Evolutionary conservation across 441 rosid genomes (phyloP).

Genomic region (Populus hybrid): DNA sequence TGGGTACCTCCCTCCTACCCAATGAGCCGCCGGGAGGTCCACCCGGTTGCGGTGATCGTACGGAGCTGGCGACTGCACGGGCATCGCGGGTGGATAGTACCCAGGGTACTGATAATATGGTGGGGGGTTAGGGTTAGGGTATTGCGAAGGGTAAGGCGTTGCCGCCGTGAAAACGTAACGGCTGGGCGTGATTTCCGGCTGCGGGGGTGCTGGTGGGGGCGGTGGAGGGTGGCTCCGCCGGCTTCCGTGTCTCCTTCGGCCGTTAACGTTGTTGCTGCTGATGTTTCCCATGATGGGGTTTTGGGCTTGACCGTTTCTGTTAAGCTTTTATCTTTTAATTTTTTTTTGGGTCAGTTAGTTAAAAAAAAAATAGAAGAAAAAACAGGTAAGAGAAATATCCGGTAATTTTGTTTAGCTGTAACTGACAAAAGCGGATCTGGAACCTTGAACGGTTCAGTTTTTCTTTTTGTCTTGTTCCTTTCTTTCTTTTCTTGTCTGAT

Average conservation of each 20-base stretch:
- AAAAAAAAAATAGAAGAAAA: background rate
- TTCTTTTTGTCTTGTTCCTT: too few species aligned
- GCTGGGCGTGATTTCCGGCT: constrained; percentile 61
- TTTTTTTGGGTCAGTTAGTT: background rate
- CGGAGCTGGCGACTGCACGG: constrained; percentile 61
- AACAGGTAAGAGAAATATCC: background rate
- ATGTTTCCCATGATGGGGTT: constrained; percentile 62
- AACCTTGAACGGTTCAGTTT: background rate
- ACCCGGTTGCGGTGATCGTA: constrained; percentile 61
- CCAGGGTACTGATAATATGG: constrained; percentile 67
- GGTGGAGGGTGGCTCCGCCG: constrained; percentile 46
- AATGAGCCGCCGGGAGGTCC: constrained; percentile 37
- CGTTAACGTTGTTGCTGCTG: constrained; percentile 45
- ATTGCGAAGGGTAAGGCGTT: constrained; percentile 69
- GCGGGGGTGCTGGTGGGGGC: constrained; percentile 49
- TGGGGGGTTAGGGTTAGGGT: constrained; percentile 45
- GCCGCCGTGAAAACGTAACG: constrained; percentile 83
- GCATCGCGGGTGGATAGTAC: constrained; percentile 61
- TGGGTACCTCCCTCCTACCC: constrained; percentile 68
- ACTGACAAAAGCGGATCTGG: background rate
- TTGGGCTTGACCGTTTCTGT: background rate
- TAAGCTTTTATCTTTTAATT: background rate
- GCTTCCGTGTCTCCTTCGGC: constrained; percentile 50
- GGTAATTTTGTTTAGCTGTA: background rate
- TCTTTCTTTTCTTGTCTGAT: background rate